Percentiles rank a stretch among this genome's conserved stretches.
Conservation (phyloP, 2,329 filamentous ascomycete genomes). For the Fusarium pseudonygamai region DNA sequence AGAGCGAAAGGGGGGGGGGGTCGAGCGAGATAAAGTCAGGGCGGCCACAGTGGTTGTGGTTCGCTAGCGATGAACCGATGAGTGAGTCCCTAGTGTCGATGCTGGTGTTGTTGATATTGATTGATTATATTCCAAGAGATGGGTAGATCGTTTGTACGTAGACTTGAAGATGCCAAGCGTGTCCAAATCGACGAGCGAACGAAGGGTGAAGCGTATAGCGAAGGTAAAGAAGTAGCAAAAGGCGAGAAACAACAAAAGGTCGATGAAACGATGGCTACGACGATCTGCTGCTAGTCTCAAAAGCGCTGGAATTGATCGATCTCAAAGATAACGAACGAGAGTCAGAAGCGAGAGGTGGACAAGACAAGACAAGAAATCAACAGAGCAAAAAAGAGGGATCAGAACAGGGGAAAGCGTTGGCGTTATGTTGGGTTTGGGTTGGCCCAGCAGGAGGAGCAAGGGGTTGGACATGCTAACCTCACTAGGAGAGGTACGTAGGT, state of each 20-base stretch:
- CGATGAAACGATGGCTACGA: slow-evolving; percentile 10
- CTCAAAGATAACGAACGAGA: slow-evolving; percentile 16
- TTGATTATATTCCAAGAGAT: slow-evolving; percentile 7
- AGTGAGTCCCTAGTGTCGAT: neutral
- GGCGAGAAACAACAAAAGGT: slow-evolving; percentile 20
- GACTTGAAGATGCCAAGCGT: slow-evolving; percentile 14
- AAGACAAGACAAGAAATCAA: slow-evolving; percentile 26
- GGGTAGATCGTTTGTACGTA: neutral
- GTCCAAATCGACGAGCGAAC: slow-evolving; percentile 13
- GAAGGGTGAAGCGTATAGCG: slow-evolving; percentile 20
- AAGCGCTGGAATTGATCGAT: slow-evolving; percentile 17
- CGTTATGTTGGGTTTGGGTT: slow-evolving; percentile 32
- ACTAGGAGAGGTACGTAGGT: slow-evolving; percentile 12
- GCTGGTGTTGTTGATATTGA: neutral
- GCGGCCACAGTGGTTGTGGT: neutral
- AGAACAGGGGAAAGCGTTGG: slow-evolving; percentile 34
- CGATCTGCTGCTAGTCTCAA: slow-evolving; percentile 9
- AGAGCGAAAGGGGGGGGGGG: neutral
- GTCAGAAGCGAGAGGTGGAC: slow-evolving; percentile 21
- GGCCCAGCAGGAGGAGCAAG: slow-evolving; percentile 31
- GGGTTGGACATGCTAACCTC: slow-evolving; percentile 16
- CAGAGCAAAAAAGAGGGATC: slow-evolving; percentile 20
- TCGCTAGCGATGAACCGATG: neutral
- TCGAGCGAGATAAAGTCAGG: neutral
- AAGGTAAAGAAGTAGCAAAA: slow-evolving; percentile 28